Evolutionary conservation across 495 filamentous ascomycete genomes (phyloP).

Genomic region (Penicillium cosmopolitanum): DNA sequence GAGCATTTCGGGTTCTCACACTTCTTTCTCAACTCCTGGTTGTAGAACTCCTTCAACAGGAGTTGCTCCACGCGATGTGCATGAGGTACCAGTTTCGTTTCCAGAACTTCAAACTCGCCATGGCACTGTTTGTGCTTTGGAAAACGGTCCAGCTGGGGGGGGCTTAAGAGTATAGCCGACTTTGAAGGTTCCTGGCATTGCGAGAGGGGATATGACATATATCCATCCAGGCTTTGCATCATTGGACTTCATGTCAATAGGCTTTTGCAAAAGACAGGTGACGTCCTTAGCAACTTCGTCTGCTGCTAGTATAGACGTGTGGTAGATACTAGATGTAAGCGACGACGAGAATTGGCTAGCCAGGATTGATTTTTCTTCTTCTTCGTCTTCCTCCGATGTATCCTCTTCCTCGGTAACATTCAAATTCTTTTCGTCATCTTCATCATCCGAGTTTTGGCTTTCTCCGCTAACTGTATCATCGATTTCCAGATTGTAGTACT

Average conservation of each 20-base stretch:
- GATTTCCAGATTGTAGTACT: background rate
- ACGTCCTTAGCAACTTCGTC: slow-evolving; percentile 8
- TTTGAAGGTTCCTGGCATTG: slow-evolving; percentile 3
- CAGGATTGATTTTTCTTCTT: background rate
- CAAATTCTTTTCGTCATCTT: background rate
- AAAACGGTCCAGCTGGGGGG: background rate
- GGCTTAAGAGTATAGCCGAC: background rate
- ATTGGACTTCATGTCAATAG: background rate
- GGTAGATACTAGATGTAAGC: background rate
- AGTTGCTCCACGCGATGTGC: slow-evolving; percentile 1
- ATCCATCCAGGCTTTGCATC: slow-evolving; percentile 1
- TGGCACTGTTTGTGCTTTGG: background rate
- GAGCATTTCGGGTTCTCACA: background rate
- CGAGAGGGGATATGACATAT: slow-evolving; percentile 2
- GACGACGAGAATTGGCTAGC: background rate
- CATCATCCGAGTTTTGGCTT: background rate
- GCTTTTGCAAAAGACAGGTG: slow-evolving; percentile 1
- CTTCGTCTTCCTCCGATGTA: background rate
- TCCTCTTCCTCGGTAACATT: background rate
- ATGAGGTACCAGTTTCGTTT: background rate
- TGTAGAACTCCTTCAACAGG: background rate
- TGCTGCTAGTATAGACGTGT: background rate
- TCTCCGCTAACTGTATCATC: background rate
- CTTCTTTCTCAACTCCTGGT: background rate
- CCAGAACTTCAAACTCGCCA: slow-evolving; percentile 1